A percentile compares a stretch with the other conserved stretches of the same genome.
Evolutionary conservation across 2,329 filamentous ascomycete genomes (phyloP).

Genomic region (Aspergillus unguis): DNA sequence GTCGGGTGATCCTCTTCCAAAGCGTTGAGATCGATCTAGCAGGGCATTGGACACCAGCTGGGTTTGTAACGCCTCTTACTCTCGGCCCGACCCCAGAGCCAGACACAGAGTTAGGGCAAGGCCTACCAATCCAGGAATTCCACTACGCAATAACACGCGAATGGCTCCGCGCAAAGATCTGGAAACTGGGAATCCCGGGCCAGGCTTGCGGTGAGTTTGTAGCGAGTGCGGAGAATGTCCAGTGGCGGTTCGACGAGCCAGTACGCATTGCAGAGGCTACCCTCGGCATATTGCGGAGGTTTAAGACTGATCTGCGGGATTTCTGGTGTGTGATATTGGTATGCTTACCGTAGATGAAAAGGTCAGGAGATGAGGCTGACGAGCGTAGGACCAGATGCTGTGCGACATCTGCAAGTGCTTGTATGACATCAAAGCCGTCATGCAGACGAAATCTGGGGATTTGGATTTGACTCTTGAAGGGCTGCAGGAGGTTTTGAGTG

Average conservation of each 20-base stretch:
- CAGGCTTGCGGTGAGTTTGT: not conserved
- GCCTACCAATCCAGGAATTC: not conserved
- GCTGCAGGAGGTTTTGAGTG: not conserved
- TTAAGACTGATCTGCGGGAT: not conserved
- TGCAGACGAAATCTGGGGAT: not conserved
- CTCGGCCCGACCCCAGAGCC: not conserved
- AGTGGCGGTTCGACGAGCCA: conserved; percentile 7
- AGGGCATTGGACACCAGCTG: conserved; percentile 4
- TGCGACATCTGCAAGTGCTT: conserved; percentile 7
- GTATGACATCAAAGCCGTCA: conserved; percentile 3
- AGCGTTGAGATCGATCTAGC: not conserved
- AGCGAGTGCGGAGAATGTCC: not conserved
- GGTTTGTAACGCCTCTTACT: conserved; percentile 6
- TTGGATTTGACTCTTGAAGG: not conserved
- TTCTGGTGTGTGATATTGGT: not conserved
- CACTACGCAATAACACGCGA: not conserved
- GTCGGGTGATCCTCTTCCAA: not conserved
- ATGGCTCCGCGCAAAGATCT: conserved; percentile 1
- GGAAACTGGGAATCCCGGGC: conserved; percentile 1
- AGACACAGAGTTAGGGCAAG: not conserved
- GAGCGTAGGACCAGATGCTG: conserved; percentile 5
- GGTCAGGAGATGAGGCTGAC: conserved; percentile 5
- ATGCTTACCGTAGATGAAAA: not conserved
- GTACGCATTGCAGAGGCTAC: not conserved
- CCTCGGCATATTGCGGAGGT: not conserved